Base-by-base conservation (phyloP, 2,329 filamentous ascomycete genomes). In the Colletotrichum cordylinicola region DNA sequence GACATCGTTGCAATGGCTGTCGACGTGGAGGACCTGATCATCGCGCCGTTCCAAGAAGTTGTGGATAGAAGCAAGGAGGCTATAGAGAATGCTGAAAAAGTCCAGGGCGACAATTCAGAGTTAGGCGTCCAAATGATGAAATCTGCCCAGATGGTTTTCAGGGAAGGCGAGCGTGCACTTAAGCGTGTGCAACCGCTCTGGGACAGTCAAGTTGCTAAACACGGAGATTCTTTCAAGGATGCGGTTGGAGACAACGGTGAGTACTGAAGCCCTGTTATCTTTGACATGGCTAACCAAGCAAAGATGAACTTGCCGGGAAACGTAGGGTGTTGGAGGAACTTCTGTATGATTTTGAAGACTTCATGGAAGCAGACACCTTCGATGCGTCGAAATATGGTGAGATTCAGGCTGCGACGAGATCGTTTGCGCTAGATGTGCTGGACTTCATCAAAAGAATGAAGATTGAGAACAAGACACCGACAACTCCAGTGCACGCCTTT, bases 291-390 rank as follows among this genome's bases (percentile, higher is more conserved):
- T 72, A 31, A 66, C 31, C 16, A 18, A 18, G 8, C 8, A 33
- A 66, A 82, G 82, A 82, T 21, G 81, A 81, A 21, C 77, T 84
- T 31, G 80, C 83, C 52, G 80, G 78, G 62, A 79, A 78, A 69
- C 71, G 83, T 18, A 78, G 84, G 13, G 72, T 78, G 18, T 78
- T 87, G 6, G 85, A 87, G 65, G 84, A 86, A 68, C 79, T 87
- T 4, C 81, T 87, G 8, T 87, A 87, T 78, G 86, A 87, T 73
- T 83, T 88, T 58, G 86, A 88, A 55, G 86, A 87, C 79, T 87
- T 83, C 71, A 83, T 83, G 33, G 82, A 86, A 31, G 77, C 81
- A 8, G 83, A 84, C 61, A 81, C 83, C 6, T 87, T 86, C 70
- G 83, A 85, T 12, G 77, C 79, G 24, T 78, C 79, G 31, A 84